Base-by-base conservation (phyloP, 139 green algal genomes). In the Volvox reticuliferus region DNA sequence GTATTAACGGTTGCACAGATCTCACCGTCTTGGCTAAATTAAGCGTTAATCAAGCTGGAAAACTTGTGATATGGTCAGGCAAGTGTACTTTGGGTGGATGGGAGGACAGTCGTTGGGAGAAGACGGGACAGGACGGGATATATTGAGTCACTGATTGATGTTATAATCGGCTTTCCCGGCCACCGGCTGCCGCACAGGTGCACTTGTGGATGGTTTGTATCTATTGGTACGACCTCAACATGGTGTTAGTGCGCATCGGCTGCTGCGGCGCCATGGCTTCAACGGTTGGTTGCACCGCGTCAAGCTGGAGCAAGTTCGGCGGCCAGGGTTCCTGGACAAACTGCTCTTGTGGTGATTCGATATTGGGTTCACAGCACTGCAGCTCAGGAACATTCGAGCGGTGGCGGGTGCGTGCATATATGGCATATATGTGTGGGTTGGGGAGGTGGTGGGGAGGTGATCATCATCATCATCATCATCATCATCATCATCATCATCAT, bases 291-390 rank as follows among this genome's bases (percentile, higher is more conserved):
- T 93, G 30, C 28, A 37, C 12, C 50, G n/a, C 36, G 62, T 90
- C 33, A 67, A 82, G 71, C 90, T 93, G 21, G 84, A 93, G 50
- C 61, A 21, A 1, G 65, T 79, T 21, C 65, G 62, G 30, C n/a
- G 84, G 22, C 90, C 90, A 12, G 24, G 75, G 62, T 93, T 91
- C 90, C 90, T 93, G 63, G 73, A 91, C 33, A 9, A 61, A n/a
- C 77, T 93, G 30, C 19, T 36, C 73, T 13, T 93, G 19, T 21
- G 33, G 50, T 17, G n/a, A 0, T 79, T 93, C 76, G 77, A 91
- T 50, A 50, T 93, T 65, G 90, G 90, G 50, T 78, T 16, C 22
- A 69, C 50, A 2, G 86, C 81, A 37, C 90, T 84, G 63, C 85
- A 91, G 77, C 73, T 93, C n/a, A 75, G 88, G 44, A 68, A 63